phyloP scores from a whole-genome alignment of 805 yeast genomes.

The Limtongozyma cylindracea region DNA sequence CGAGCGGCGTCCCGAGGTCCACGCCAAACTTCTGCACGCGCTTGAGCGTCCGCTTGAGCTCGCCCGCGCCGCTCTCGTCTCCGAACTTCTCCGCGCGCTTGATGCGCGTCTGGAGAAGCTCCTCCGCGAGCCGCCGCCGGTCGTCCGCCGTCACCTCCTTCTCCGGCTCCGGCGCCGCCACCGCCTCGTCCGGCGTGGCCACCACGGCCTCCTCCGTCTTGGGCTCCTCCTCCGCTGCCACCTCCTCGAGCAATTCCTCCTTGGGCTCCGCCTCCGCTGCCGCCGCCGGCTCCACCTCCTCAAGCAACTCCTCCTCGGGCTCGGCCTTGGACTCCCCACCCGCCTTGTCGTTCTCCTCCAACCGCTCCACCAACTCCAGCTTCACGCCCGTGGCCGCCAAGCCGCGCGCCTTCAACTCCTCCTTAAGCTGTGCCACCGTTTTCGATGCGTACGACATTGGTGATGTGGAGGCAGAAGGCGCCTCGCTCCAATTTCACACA shows the following conservation, averaged over 20 bases:
- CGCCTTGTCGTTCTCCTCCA: conserved; percentile 25
- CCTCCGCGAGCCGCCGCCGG: conserved; percentile 41
- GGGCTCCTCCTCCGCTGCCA: conserved; percentile 1
- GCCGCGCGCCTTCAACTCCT: conserved; percentile 37
- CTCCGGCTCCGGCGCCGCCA: conserved; percentile 5
- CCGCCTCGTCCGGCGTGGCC: not conserved
- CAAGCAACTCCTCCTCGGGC: too few species aligned
- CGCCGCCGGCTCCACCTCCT: too few species aligned
- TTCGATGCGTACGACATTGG: conserved; percentile 31
- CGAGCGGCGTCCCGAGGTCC: conserved; percentile 36
- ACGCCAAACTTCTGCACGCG: conserved; percentile 76
- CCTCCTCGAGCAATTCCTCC: too few species aligned
- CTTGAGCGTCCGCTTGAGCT: conserved; percentile 32
- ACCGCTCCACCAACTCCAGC: conserved; percentile 44
- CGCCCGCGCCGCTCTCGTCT: conserved; percentile 24
- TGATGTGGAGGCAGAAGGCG: conserved; percentile 1
- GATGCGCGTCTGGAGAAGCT: conserved; percentile 38
- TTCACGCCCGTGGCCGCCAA: conserved; percentile 58
- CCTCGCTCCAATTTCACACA: too few species aligned
- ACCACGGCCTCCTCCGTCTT: conserved; percentile 1
- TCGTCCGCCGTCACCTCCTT: conserved; percentile 35
- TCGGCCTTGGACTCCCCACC: too few species aligned
- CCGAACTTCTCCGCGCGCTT: conserved; percentile 63
- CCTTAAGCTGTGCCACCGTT: conserved; percentile 72
- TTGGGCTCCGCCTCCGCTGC: too few species aligned